Evolutionary conservation across 345 rosid genomes (phyloP).

Genomic region (Citrus inodora): DNA sequence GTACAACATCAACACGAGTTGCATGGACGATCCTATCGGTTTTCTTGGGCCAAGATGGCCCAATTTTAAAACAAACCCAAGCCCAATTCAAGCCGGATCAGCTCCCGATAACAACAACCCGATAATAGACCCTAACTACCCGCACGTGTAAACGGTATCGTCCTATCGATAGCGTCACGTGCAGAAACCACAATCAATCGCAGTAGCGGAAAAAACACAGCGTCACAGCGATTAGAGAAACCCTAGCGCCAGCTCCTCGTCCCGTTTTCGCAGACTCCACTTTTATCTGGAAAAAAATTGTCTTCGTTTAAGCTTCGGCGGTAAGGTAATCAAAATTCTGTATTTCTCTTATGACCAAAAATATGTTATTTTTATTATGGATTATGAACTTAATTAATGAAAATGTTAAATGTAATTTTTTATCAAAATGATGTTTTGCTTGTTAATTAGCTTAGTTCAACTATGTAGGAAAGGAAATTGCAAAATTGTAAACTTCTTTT

Average conservation of each 20-base stretch:
- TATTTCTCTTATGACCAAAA: background rate
- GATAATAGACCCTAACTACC: background rate
- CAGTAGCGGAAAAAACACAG: slow-evolving; percentile 2
- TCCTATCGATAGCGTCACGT: slow-evolving; percentile 14
- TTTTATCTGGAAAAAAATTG: background rate
- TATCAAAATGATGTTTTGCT: background rate
- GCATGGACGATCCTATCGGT: no score
- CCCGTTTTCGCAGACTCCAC: background rate
- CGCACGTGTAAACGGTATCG: background rate
- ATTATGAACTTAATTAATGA: background rate
- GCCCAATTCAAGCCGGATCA: background rate
- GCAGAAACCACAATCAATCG: slow-evolving; percentile 6
- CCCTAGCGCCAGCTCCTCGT: background rate
- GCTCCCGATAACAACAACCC: background rate
- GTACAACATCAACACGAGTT: no score
- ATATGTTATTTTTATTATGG: background rate
- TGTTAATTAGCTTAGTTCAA: background rate
- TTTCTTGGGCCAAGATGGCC: background rate
- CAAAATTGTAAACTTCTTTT: background rate
- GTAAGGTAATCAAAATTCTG: background rate
- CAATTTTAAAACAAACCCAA: background rate
- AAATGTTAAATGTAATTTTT: background rate
- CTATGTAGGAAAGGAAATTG: background rate
- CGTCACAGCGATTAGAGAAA: background rate
- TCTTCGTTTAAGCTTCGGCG: background rate